Conservation (phyloP, 1,284 basidiomycete species). For the Malassezia globosa region DNA sequence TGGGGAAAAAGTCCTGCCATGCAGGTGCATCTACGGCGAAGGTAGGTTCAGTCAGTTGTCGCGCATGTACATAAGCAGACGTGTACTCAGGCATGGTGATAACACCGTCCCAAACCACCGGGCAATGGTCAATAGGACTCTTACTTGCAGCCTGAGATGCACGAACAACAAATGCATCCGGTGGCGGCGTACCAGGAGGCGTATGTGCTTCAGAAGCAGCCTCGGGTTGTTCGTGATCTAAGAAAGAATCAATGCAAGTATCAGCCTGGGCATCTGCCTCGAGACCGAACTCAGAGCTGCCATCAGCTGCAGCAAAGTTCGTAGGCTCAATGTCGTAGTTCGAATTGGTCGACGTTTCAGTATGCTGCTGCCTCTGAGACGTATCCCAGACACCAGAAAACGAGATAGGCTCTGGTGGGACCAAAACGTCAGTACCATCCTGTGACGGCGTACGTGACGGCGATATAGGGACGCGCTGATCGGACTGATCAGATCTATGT, state of each 20-base stretch:
- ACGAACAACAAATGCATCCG: slow-evolving; percentile 11
- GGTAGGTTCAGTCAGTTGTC: slow-evolving; percentile 30
- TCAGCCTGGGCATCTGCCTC: slow-evolving; percentile 18
- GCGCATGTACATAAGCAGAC: slow-evolving; percentile 33
- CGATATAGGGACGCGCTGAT: neutral
- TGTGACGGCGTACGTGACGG: neutral
- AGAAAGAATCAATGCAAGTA: slow-evolving; percentile 37
- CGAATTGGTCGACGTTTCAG: neutral
- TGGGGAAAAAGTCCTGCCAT: slow-evolving; percentile 27
- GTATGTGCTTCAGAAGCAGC: slow-evolving; percentile 4
- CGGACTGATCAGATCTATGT: too few species aligned
- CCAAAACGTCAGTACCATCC: too few species aligned
- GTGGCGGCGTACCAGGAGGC: slow-evolving; percentile 20
- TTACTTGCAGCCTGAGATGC: slow-evolving; percentile 11
- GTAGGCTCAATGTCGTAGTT: neutral
- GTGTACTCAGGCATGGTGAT: slow-evolving; percentile 40
- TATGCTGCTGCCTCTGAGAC: neutral
- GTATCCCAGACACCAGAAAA: slow-evolving; percentile 1
- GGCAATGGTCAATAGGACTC: slow-evolving; percentile 12
- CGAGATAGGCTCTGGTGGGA: neutral
- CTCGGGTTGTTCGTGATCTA: slow-evolving; percentile 12
- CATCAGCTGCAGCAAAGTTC: neutral
- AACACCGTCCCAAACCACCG: slow-evolving; percentile 40
- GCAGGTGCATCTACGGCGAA: slow-evolving; percentile 13
- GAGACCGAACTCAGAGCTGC: slow-evolving; percentile 4